These are phyloP conservation scores for Boletus coccyginus DNA, from an alignment of 768 basidiomycete species.

Conservation along the genomic window DNA sequence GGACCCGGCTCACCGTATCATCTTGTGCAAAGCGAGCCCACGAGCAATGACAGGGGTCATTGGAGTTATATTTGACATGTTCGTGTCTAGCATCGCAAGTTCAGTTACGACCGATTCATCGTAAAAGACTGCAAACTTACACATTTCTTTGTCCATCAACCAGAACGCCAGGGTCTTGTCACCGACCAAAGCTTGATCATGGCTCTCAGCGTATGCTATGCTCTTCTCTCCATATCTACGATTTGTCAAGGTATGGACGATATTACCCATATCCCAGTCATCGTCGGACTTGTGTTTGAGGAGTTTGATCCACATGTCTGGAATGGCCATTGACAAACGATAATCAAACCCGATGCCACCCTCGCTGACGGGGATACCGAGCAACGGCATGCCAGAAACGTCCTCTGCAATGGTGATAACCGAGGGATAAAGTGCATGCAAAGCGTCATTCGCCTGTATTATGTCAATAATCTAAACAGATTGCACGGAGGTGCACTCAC, in stretches of 20 bases:
- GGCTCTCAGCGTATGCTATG: constrained; percentile 92
- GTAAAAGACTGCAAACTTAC: constrained; percentile 43
- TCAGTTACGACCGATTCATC: background rate
- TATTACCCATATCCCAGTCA: constrained; percentile 84
- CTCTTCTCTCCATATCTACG: constrained; percentile 87
- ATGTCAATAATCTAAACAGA: constrained; percentile 4
- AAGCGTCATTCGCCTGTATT: constrained; percentile 82
- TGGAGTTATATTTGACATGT: constrained; percentile 87
- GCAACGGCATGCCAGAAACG: constrained; percentile 97
- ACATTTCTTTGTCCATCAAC: constrained; percentile 99
- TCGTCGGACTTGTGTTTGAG: constrained; percentile 89
- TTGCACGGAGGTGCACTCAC: constrained; percentile 44
- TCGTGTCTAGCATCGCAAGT: constrained; percentile 56
- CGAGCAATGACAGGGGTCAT: constrained; percentile 85
- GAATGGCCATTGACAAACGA: constrained; percentile 96
- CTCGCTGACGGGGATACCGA: constrained; percentile 70
- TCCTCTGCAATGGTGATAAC: constrained; percentile 96
- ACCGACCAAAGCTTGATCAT: constrained; percentile 97
- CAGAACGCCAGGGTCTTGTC: constrained; percentile 99
- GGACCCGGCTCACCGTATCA: constrained; percentile 72
- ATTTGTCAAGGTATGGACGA: constrained; percentile 88
- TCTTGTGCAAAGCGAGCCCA: constrained; percentile 92
- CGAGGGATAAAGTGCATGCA: constrained; percentile 78
- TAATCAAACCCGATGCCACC: constrained; percentile 99
- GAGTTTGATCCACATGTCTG: constrained; percentile 99